phyloP scores from a whole-genome alignment of 139 green algal species.

The Eudorina sp. region DNA sequence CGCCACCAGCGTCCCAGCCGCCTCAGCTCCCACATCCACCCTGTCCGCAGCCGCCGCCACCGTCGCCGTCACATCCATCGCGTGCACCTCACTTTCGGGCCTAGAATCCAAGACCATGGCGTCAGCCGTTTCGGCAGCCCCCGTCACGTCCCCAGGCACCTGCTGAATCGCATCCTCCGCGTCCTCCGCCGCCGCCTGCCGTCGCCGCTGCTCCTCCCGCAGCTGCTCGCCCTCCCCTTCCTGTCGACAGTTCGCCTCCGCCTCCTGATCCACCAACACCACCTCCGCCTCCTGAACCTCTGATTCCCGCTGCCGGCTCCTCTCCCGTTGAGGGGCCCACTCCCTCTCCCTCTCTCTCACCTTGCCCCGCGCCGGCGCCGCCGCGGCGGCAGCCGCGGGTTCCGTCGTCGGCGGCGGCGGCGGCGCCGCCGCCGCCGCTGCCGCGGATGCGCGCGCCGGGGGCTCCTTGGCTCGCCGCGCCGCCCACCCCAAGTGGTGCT shows the following conservation, averaged over 20 bases:
- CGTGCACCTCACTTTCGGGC: neutral
- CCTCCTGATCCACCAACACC: neutral
- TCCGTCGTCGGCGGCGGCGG: neutral
- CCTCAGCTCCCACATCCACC: too few relatives aligned
- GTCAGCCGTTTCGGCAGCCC: neutral
- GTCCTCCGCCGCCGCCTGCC: neutral
- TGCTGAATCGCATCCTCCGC: neutral
- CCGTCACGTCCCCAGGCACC: neutral
- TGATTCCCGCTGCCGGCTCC: neutral
- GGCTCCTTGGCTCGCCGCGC: neutral
- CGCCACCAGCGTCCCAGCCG: too few relatives aligned
- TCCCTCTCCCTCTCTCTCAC: too few relatives aligned
- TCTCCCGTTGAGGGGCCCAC: too few relatives aligned
- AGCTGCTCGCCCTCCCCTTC: neutral
- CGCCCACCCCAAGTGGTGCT: slow-evolving; percentile 43
- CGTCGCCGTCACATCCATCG: neutral
- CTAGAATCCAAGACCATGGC: neutral
- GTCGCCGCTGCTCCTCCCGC: neutral
- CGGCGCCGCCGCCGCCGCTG: neutral
- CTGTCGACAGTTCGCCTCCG: neutral
- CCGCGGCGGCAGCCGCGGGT: too few relatives aligned
- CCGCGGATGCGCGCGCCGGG: neutral
- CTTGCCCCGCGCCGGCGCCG: neutral
- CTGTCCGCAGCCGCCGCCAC: too few relatives aligned
- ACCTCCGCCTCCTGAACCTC: neutral